Base-by-base conservation (phyloP, 139 green algal genomes). In the Auxenochlorella pyrenoidosa region DNA sequence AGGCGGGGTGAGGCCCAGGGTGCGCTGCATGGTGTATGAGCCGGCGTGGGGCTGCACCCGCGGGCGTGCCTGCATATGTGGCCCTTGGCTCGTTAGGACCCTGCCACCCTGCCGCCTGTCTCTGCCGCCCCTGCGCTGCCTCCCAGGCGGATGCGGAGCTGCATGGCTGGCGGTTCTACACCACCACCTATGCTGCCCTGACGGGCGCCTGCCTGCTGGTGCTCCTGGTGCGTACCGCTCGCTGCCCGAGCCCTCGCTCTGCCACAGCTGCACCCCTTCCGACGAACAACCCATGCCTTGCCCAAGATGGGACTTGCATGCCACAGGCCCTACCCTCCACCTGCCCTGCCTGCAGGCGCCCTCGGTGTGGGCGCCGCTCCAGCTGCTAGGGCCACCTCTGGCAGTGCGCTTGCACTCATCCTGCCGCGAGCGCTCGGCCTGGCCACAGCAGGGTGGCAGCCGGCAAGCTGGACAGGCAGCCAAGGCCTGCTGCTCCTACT, bases 331-430 rank as follows among this genome's bases (percentile, higher is more conserved):
- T 30, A 10, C 36, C n/a, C n/a, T n/a, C 5, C 70, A 32, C 18
- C 68, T 19, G 1, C 51, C 47, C 24, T 40, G 5, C 15, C 75
- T 59, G 36, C 77, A 83, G 77, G 24, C 15, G 34, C 79, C 79
- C 21, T 75, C 79, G 0, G 40, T 84, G 6, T 84, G 79, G 79
- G 34, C 47, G 36, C 79, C 79, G 26, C 79, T 84, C 36, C 36
- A 84, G 58, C 58, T 84, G 79, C 24, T 84, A 36, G 79, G 79
- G 79, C 79, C 36, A 84, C 54, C 2, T 24, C 58, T 1, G 79
- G 79, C 15, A 60, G 58, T 26, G 38, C 26, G 6, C 71, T 84
- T 3, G 54, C 79, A 36, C 51, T 54, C 38, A 16, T 84, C 34
- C 38, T 84, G 26, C 79, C 79, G 8, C 58, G 79, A 60, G 34